Percentiles rank a stretch among this genome's conserved stretches.
Conservation (phyloP, 306 rosid species). For the Oxytropis ochrocephala region DNA sequence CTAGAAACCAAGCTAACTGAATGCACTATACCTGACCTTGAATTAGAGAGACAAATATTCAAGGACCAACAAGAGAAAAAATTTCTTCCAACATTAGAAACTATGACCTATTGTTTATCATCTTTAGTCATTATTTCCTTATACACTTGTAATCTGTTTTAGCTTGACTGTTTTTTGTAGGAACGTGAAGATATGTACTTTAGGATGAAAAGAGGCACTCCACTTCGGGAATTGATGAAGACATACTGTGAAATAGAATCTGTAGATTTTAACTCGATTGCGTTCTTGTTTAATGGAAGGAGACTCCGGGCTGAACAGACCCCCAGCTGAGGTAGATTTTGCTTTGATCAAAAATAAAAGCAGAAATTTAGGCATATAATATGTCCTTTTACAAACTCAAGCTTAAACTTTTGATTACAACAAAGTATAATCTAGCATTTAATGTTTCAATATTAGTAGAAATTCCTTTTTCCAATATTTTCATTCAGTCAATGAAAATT, state of each 20-base stretch:
- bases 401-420: background rate
- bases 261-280: conserved; percentile 47
- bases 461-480: background rate
- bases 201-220: conserved; percentile 54
- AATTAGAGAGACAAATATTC: no score
- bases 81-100: no score
- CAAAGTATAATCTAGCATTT: background rate
- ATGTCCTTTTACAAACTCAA: background rate
- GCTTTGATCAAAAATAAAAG: background rate
- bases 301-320: conserved; percentile 58
- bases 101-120: background rate
- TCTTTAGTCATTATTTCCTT: background rate
- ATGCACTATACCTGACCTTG: no score
- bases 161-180: conserved; percentile 17
- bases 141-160: background rate
- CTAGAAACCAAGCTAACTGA: no score
- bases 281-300: conserved; percentile 69
- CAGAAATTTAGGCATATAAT: background rate
- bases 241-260: conserved; percentile 61
- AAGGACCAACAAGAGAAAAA: no score
- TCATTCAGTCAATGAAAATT: background rate
- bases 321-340: conserved; percentile 48
- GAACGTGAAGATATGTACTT: conserved; percentile 56
- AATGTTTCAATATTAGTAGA: background rate
- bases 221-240: conserved; percentile 49